A percentile compares a stretch with the other conserved stretches of the same genome.
Evolutionary conservation across 192 early-diverging fungal species (phyloP).

Genomic region (Endogone sp.): DNA sequence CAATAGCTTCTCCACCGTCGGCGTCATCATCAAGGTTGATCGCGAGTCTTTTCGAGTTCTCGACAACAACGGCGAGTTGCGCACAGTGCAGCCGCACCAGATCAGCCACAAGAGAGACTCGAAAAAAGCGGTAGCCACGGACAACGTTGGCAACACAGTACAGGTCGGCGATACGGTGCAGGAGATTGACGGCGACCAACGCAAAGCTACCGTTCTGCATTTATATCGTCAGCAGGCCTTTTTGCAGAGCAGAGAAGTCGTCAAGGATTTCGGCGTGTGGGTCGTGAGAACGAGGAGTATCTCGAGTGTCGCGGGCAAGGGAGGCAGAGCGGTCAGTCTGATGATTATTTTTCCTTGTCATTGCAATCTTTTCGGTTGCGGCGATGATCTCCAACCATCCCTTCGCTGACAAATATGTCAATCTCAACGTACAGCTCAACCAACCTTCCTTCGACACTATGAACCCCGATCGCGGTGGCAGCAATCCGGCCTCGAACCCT

Average conservation of each 20-base stretch:
- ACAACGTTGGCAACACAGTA: constrained; percentile 48
- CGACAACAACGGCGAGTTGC: constrained; percentile 67
- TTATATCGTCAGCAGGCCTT: constrained; percentile 81
- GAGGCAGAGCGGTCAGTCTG: constrained; percentile 24
- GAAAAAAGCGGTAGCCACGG: constrained; percentile 41
- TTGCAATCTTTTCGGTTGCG: too few species aligned
- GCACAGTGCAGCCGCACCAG: constrained; percentile 62
- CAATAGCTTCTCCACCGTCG: constrained; percentile 59
- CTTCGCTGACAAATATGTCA: too few species aligned
- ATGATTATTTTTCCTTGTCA: not conserved
- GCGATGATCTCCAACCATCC: too few species aligned
- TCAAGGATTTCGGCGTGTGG: constrained; percentile 75
- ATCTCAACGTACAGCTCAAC: too few species aligned
- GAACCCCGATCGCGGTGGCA: constrained; percentile 34
- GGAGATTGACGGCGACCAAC: constrained; percentile 60
- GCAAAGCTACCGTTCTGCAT: constrained; percentile 75
- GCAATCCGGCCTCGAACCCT: not conserved
- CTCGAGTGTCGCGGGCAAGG: constrained; percentile 46
- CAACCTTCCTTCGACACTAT: constrained; percentile 19
- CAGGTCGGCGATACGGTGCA: constrained; percentile 71
- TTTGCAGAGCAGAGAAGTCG: constrained; percentile 66
- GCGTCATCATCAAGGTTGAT: constrained; percentile 79
- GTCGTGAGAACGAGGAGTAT: constrained; percentile 65
- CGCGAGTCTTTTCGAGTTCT: constrained; percentile 71
- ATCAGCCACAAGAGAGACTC: constrained; percentile 71